phyloP scores from a whole-genome alignment of 192 early-diverging fungal genomes.

The Linnemannia schmuckeri region DNA sequence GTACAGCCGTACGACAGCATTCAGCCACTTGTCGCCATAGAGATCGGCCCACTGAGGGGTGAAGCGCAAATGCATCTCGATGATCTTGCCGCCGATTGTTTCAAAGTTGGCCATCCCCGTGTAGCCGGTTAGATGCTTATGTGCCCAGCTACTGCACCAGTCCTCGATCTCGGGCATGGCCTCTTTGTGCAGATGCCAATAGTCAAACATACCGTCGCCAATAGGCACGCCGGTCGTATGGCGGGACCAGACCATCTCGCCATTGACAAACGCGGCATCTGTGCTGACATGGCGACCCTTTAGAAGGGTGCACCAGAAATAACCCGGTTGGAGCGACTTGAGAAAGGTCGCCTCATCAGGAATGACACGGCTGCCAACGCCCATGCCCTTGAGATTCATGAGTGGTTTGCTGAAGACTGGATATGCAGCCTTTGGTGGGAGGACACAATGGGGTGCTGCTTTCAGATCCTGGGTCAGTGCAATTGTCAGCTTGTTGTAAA shows the following conservation, averaged over 20 bases:
- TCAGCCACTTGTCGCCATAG: slow-evolving; percentile 5
- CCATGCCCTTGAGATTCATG: slow-evolving; percentile 11
- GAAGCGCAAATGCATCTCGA: slow-evolving; percentile 11
- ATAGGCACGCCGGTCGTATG: slow-evolving; percentile 5
- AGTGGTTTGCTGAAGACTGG: slow-evolving; percentile 18
- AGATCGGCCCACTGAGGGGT: slow-evolving; percentile 14
- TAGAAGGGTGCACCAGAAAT: slow-evolving; percentile 11
- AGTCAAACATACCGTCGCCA: not conserved
- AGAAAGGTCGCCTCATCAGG: slow-evolving; percentile 13
- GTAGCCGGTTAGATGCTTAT: slow-evolving; percentile 6
- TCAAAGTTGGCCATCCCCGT: slow-evolving; percentile 17
- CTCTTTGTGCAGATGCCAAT: slow-evolving; percentile 7
- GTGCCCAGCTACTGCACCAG: slow-evolving; percentile 7
- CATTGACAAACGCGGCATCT: slow-evolving; percentile 8
- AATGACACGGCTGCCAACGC: slow-evolving; percentile 7
- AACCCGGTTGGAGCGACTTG: not conserved
- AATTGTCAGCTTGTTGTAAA: slow-evolving; percentile 10
- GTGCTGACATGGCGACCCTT: slow-evolving; percentile 8
- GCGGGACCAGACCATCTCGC: not conserved
- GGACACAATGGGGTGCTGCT: slow-evolving; percentile 9
- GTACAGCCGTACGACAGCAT: slow-evolving; percentile 11
- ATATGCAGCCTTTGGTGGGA: not conserved
- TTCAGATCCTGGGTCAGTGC: not conserved
- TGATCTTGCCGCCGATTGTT: slow-evolving; percentile 8
- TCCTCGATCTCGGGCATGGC: slow-evolving; percentile 11